These are phyloP conservation scores for Condylostoma magnum DNA, from an alignment of 169 alveolate genomes.

Conservation along the genomic window DNA sequence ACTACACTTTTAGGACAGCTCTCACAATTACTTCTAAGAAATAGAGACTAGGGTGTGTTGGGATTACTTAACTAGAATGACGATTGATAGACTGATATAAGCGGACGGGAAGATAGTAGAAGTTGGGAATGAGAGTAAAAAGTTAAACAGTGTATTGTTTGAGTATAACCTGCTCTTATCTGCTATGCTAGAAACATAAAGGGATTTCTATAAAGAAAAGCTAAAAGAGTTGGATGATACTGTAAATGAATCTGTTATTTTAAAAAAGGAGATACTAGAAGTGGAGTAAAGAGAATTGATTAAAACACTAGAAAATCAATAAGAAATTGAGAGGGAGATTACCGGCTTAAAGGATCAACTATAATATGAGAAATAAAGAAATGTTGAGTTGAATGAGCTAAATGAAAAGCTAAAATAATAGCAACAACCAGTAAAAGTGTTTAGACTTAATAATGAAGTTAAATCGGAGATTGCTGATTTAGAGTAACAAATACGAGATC, in stretches of 20 bases:
- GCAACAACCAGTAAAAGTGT: not conserved
- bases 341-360: not conserved
- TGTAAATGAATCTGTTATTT: not conserved
- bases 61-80: conserved; percentile 59
- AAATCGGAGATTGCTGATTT: conserved; percentile 16
- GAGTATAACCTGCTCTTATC: conserved; percentile 55
- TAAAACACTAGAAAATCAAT: not conserved
- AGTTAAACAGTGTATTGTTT: conserved; percentile 37
- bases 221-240: conserved; percentile 9
- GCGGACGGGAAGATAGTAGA: conserved; percentile 35
- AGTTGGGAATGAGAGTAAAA: conserved; percentile 33
- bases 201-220: conserved; percentile 36
- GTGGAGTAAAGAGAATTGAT: not conserved
- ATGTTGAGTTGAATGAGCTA: not conserved
- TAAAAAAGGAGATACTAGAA: not conserved
- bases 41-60: conserved; percentile 60
- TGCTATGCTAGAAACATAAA: conserved; percentile 37
- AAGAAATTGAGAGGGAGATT: not conserved
- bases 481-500: conserved; percentile 1
- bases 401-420: conserved; percentile 20
- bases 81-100: conserved; percentile 61
- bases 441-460: conserved; percentile 18
- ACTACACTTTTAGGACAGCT: conserved; percentile 45
- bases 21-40: conserved; percentile 63
- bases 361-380: conserved; percentile 4